These are phyloP conservation scores for Coniophora puteana DNA, from an alignment of 1,284 basidiomycete genomes.

Conservation along the genomic window DNA sequence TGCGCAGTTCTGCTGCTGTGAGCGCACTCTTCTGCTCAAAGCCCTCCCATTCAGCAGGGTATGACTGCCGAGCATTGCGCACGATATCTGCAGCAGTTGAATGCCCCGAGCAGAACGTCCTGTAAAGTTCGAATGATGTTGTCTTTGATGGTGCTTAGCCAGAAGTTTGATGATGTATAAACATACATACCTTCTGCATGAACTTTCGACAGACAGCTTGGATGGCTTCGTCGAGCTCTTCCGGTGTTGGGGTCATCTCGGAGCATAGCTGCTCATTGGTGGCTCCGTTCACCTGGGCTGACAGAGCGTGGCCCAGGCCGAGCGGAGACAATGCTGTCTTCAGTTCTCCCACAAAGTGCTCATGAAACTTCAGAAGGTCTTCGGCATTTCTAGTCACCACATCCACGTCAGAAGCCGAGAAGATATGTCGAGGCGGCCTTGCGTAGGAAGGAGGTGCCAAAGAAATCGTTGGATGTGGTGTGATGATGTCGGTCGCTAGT, in stretches of 20 bases:
- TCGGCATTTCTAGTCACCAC: constrained; percentile 68
- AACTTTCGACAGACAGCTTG: constrained; percentile 60
- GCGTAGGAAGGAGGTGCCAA: constrained; percentile 1
- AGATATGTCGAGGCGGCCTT: constrained; percentile 36
- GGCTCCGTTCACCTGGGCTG: constrained; percentile 19
- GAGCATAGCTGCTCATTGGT: constrained; percentile 15
- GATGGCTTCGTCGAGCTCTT: constrained; percentile 40
- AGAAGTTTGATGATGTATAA: background rate
- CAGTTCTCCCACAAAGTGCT: constrained; percentile 62
- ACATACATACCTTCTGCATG: constrained; percentile 53
- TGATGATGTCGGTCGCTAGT: constrained; percentile 7
- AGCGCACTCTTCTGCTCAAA: constrained; percentile 76
- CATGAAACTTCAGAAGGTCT: constrained; percentile 73
- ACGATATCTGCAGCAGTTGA: constrained; percentile 74
- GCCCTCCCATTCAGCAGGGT: constrained; percentile 71
- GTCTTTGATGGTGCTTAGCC: too few species aligned
- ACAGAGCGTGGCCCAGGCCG: constrained; percentile 45
- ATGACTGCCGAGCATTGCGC: constrained; percentile 55
- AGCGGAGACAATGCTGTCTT: constrained; percentile 51
- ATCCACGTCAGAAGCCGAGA: constrained; percentile 53
- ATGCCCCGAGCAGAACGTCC: constrained; percentile 82
- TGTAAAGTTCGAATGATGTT: constrained; percentile 72
- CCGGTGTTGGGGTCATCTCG: constrained; percentile 10
- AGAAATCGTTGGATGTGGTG: constrained; percentile 11
- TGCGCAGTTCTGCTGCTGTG: constrained; percentile 39